Base-by-base conservation (phyloP, 768 basidiomycete genomes). In the Rhizopogon sp. region DNA sequence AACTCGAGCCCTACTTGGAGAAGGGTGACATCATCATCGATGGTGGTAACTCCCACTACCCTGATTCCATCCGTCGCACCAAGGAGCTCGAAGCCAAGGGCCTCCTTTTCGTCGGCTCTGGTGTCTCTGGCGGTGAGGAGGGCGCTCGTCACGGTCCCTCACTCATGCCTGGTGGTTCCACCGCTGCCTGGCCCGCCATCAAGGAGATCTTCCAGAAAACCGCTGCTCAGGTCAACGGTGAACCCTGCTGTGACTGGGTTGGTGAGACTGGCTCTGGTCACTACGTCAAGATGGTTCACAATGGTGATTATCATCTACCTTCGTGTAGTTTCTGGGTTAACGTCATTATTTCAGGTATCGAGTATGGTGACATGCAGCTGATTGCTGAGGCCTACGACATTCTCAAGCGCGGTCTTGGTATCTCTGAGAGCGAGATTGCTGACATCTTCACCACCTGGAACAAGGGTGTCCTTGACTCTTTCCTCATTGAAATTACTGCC, bases 271-370 rank as follows among this genome's bases (percentile, higher is more conserved):
- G 94, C 56, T 79, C 91, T 46, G 95, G 93, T 31, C 96, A 98
- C 79, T 99, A 98, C 73, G 96, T 99, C 74, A 99, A 99, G 81
- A 98, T 99, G 96, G 96, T 99, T 58, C 96, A 99, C 79, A 93
- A 93, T 56, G 92, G 92, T 87, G 71, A 66, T 68, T 69, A 53
- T 61, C 52, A 56, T 39, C 33, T 25, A 16, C 14, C 43, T 22
- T 3, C 31, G 39, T 54, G 7, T 40, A 41, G 43, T 55, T 20
- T 31, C 53, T 46, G 46, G n/a, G 56, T 54, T 56, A 47, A 58
- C 31, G 10, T 22, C 39, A 55, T 50, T 35, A 41, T 35, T 16
- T 14, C 61, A 95, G 96, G 96, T 78, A 99, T 99, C 72, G 97
- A 99, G 74, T 98, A 98, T 69, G 95, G 92, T 65, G 97, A 99